phyloP scores from a whole-genome alignment of 2,329 filamentous ascomycete genomes.

The Pseudomassariella vexata region DNA sequence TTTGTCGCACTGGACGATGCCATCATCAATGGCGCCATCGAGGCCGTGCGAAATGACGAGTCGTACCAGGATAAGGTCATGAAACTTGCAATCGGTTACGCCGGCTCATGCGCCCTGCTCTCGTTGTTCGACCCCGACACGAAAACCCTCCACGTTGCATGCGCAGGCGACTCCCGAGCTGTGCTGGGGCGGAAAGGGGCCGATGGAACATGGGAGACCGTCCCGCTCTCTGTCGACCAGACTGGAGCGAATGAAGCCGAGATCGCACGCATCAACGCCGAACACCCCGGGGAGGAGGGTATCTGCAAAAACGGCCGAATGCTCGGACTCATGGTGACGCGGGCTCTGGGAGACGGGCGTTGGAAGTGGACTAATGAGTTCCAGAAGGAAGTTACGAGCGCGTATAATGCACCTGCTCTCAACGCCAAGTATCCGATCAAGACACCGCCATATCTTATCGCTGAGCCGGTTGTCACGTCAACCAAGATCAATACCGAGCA shows the following conservation, averaged over 20 bases:
- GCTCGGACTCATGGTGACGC: conserved; percentile 54
- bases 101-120: conserved; percentile 31
- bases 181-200: conserved; percentile 48
- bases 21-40: conserved; percentile 18
- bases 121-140: conserved; percentile 52
- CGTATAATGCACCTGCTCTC: conserved; percentile 33
- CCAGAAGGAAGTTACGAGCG: conserved; percentile 34
- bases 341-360: conserved; percentile 62
- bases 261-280: conserved; percentile 43
- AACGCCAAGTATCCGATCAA: conserved; percentile 34
- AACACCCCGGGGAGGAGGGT: conserved; percentile 57
- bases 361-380: conserved; percentile 59
- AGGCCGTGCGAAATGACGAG: conserved; percentile 20
- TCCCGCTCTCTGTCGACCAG: conserved; percentile 58
- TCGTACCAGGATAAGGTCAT: conserved; percentile 21
- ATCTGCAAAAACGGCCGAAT: conserved; percentile 55
- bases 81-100: conserved; percentile 21
- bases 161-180: conserved; percentile 62
- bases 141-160: conserved; percentile 54
- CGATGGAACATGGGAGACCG: conserved; percentile 41
- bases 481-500: conserved; percentile 39
- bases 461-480: conserved; percentile 58
- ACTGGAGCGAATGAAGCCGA: conserved; percentile 58
- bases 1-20: conserved; percentile 31
- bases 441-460: conserved; percentile 57